Evolutionary conservation across 768 basidiomycete species (phyloP).

Genomic region (Leccinum aurantiacum): DNA sequence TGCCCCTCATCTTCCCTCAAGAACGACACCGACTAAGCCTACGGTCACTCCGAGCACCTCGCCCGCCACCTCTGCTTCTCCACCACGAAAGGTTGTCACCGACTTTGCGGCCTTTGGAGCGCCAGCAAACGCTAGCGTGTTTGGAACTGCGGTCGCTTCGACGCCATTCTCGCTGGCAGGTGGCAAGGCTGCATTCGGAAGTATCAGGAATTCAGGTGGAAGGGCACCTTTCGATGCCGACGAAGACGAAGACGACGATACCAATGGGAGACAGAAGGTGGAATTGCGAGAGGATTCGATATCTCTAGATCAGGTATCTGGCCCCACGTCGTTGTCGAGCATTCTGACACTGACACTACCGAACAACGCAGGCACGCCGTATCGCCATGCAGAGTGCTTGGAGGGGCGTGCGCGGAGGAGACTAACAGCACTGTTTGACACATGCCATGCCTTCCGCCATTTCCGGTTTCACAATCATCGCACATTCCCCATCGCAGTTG

Average conservation of each 20-base stretch:
- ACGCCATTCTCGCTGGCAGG: slow-evolving; percentile 78
- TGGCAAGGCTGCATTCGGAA: slow-evolving; percentile 82
- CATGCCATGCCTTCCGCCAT: slow-evolving; percentile 4
- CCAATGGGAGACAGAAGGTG: slow-evolving; percentile 65
- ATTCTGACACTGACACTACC: slow-evolving; percentile 7
- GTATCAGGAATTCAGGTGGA: slow-evolving; percentile 50
- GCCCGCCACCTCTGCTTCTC: slow-evolving; percentile 46
- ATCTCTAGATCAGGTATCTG: slow-evolving; percentile 83
- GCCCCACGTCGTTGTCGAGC: not conserved
- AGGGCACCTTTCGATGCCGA: slow-evolving; percentile 48
- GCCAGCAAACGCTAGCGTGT: slow-evolving; percentile 71
- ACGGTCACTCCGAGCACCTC: slow-evolving; percentile 26
- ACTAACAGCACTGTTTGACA: slow-evolving; percentile 10
- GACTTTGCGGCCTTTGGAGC: slow-evolving; percentile 89
- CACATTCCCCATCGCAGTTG: slow-evolving; percentile 11
- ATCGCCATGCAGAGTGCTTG: slow-evolving; percentile 91
- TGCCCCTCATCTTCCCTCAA: slow-evolving; percentile 46
- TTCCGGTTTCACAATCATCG: slow-evolving; percentile 1
- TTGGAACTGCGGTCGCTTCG: slow-evolving; percentile 79
- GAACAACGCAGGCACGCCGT: slow-evolving; percentile 59
- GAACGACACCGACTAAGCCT: slow-evolving; percentile 41
- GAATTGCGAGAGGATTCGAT: slow-evolving; percentile 83
- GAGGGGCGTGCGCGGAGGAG: slow-evolving; percentile 64
- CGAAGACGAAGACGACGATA: slow-evolving; percentile 77
- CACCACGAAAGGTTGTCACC: slow-evolving; percentile 83